Base-by-base conservation (phyloP, 495 filamentous ascomycete genomes). In the Aspergillus bertholletiae region DNA sequence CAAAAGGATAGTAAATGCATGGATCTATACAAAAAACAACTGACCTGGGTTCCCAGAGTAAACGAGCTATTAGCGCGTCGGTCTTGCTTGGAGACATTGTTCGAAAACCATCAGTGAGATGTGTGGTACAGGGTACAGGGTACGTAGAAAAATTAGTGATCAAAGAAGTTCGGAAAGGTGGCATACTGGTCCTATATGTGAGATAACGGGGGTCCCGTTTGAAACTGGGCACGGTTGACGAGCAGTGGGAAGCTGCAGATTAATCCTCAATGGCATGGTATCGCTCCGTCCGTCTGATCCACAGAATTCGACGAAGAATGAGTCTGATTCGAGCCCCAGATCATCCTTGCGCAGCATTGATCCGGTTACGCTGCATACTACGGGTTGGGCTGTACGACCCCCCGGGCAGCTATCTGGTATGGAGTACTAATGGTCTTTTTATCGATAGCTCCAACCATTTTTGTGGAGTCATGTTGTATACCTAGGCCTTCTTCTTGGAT, bases 41-140 rank as follows among this genome's bases (percentile, higher is more conserved):
- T 60, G 8, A 74, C 72, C 60, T 66, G 17, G 68, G 67, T 53
- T 73, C 72, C 72, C 72, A 74, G 26, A 60, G 57, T 26, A 74
- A 55, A 32, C 72, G 66, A 18, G 65, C 69, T 45, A 74, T n/a
- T 27, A 62, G 43, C 18, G 60, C 39, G 15, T 62, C 60, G 15
- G 56, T 48, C 26, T 55, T 49, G 45, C 50, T 43, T 53, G 41
- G 56, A 35, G 60, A 43, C 60, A 62, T 62, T 24, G n/a, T 54
- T 41, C 28, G 45, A 18, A 28, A 30, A 39, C 15, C 26, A 28
- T 8, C 26, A 28, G 8, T 5, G 26, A 28, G 46, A 28, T 40
- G 17, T 22, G 34, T 37, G 34, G 34, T 37, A 3, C 13, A 1
- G 35, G n/a, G 26, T n/a, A n/a, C n/a, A n/a, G n/a, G n/a, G n/a